Conservation (phyloP, 176 grass and related monocot genomes). For the Guadua angustifolia region DNA sequence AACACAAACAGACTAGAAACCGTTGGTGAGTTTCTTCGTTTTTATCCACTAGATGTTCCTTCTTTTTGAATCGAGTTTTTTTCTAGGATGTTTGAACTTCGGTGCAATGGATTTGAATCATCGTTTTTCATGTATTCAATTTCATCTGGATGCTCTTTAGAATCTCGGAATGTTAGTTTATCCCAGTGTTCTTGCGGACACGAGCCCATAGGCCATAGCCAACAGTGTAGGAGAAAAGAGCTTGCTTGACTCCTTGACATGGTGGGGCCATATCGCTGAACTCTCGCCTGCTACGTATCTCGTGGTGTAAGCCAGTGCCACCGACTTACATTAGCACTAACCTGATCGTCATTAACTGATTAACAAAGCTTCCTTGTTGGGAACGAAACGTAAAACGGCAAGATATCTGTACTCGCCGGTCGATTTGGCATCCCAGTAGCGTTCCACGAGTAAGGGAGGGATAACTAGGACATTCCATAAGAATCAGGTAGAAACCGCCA, state of each 20-base stretch:
- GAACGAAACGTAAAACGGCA: slow-evolving; percentile 30
- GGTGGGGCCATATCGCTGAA: not conserved
- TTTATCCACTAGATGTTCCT: too few relatives aligned
- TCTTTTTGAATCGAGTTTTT: too few relatives aligned
- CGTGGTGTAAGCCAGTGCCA: too few relatives aligned
- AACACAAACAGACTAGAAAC: not conserved
- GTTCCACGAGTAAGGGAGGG: not conserved
- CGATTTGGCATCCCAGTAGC: not conserved
- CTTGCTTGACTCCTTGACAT: not conserved
- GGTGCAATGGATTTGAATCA: not conserved
- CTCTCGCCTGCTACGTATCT: too few relatives aligned
- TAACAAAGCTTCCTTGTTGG: slow-evolving; percentile 35
- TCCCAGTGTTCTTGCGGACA: not conserved
- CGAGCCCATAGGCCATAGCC: too few relatives aligned
- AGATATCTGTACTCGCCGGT: not conserved
- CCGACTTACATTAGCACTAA: too few relatives aligned
- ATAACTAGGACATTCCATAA: slow-evolving; percentile 14
- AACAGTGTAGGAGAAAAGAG: too few relatives aligned
- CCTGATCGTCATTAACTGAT: slow-evolving; percentile 6
- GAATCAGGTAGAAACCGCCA: not conserved
- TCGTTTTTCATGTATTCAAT: not conserved
- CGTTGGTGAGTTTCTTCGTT: slow-evolving; percentile 9
- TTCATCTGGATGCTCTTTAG: not conserved
- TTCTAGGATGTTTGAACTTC: not conserved
- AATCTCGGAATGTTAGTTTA: not conserved